These are phyloP conservation scores for Coemansia asiatica DNA, from an alignment of 192 early-diverging fungal species.

Conservation along the genomic window DNA sequence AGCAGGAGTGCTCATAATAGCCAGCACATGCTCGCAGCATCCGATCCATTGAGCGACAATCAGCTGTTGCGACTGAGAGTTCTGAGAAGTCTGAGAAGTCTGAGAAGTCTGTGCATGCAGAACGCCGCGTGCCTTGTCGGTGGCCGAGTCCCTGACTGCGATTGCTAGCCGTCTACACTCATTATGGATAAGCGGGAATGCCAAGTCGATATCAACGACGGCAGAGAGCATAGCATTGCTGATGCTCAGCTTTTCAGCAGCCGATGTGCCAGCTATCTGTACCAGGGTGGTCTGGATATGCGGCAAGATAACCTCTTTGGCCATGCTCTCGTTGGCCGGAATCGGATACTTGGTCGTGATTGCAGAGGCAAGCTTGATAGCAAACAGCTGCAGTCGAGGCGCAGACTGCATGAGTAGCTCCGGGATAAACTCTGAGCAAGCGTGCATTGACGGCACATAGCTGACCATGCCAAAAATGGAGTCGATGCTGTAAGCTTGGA, in stretches of 20 bases:
- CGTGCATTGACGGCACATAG: constrained; percentile 66
- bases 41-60: constrained; percentile 26
- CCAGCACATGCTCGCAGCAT: constrained; percentile 25
- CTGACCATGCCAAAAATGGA: constrained; percentile 59
- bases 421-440: constrained; percentile 58
- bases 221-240: constrained; percentile 41
- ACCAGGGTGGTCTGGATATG: constrained; percentile 44
- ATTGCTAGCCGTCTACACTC: constrained; percentile 30
- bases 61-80: constrained; percentile 4
- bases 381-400: constrained; percentile 42
- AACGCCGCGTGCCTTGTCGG: constrained; percentile 12
- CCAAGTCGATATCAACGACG: constrained; percentile 17
- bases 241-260: constrained; percentile 31
- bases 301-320: constrained; percentile 49
- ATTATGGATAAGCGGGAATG: constrained; percentile 21
- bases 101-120: constrained; percentile 4
- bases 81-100: constrained; percentile 7
- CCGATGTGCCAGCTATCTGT: constrained; percentile 28
- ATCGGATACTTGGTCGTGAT: constrained; percentile 48
- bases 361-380: constrained; percentile 40
- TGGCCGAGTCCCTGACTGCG: constrained; percentile 15
- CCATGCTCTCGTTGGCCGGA: constrained; percentile 43
- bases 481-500: constrained; percentile 59
- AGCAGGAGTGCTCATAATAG: background rate
- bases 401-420: constrained; percentile 57